Base-by-base conservation (phyloP, 2,329 filamentous ascomycete genomes). In the Venturiaceae sp. region DNA sequence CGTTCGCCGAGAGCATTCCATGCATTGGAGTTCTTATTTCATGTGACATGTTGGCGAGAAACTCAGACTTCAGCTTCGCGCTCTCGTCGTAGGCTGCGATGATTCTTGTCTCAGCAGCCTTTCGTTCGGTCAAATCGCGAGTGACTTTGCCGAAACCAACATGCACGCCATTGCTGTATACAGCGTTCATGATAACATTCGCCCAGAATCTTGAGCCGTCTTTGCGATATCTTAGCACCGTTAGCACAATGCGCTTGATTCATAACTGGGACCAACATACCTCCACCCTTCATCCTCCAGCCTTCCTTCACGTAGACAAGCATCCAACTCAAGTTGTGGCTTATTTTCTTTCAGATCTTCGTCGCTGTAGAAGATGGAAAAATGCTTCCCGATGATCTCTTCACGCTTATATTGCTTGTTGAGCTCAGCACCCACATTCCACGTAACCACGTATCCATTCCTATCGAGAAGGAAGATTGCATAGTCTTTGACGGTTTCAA, bases 21-120 rank as follows among this genome's bases (percentile, higher is more conserved):
- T 96, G 96, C 84, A 96, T 96, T 0, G 91, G 94, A 34, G 94
- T 99, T 69, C 92, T 84, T 66, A 97, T 96, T 74, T 97, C 92
- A 81, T 97, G 92, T 50, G 90, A 95, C 92, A 97, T 97, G 72
- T 99, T 99, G 61, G 92, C 94, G 60, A 99, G 77, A 77, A 99
- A 99, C 69, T 97, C 92, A 8, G 92, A 96, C 70, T 99, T 99
- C 46, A 85, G 68, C 62, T 80, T 80, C n/a, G 80, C 79, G n/a
- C 81, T 78, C 67, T 85, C 82, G 64, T 85, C 82, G n/a, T n/a
- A n/a, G n/a, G n/a, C n/a, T n/a, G n/a, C n/a, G n/a, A n/a, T n/a
- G n/a, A n/a, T n/a, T 3, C 76, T 76, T n/a, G 75, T 69, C 65
- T 84, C 81, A 13, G 78, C 76, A 46, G 77, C 77, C 58, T 79